These are phyloP conservation scores for Clavispora phyllophila DNA, from an alignment of 805 yeast genomes.

Conservation along the genomic window DNA sequence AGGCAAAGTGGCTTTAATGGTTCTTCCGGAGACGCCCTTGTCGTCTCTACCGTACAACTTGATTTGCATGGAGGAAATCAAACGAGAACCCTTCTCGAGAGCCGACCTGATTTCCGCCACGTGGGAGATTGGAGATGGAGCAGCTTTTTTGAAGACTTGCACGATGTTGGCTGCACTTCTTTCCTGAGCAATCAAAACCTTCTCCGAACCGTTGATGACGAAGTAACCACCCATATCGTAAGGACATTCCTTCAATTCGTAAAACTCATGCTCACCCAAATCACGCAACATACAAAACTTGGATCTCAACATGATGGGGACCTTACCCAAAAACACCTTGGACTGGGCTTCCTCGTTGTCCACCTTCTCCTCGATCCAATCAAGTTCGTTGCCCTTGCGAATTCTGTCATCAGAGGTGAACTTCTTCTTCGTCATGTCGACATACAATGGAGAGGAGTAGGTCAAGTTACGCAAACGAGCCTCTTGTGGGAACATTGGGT, in stretches of 20 bases:
- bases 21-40: constrained; percentile 62
- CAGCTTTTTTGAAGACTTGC: constrained; percentile 96
- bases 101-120: constrained; percentile 97
- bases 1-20: constrained; percentile 93
- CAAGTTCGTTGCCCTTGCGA: constrained; percentile 42
- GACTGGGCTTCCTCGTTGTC: constrained; percentile 56
- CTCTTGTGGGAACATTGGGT: constrained; percentile 96
- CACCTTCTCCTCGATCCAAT: constrained; percentile 48
- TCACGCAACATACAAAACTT: constrained; percentile 92
- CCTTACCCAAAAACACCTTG: constrained; percentile 90
- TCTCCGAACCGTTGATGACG: constrained; percentile 96
- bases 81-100: constrained; percentile 92
- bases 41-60: constrained; percentile 83
- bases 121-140: constrained; percentile 94
- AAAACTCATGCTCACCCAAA: constrained; percentile 86
- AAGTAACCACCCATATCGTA: constrained; percentile 99
- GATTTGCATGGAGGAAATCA: constrained; percentile 90
- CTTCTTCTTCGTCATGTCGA: constrained; percentile 89
- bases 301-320: constrained; percentile 96
- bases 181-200: constrained; percentile 97
- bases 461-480: constrained; percentile 95
- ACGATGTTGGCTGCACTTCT: constrained; percentile 98
- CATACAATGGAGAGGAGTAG: constrained; percentile 92
- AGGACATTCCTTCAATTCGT: constrained; percentile 96
- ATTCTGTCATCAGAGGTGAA: constrained; percentile 72